Conservation (phyloP, 768 basidiomycete species). For the Strobilomyces dryophilus region DNA sequence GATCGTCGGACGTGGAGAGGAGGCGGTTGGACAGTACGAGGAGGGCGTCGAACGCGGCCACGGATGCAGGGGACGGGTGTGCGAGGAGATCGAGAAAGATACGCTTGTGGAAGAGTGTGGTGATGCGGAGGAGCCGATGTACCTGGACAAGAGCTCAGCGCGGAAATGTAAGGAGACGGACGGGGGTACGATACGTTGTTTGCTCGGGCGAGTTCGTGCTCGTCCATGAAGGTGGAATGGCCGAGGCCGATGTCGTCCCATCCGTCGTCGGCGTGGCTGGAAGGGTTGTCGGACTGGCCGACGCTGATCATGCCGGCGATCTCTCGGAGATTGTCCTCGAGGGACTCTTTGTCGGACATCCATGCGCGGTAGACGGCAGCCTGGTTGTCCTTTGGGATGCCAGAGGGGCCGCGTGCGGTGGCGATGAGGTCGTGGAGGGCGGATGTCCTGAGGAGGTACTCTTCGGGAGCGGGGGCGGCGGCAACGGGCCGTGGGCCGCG, state of each 20-base stretch:
- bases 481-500: constrained; percentile 11
- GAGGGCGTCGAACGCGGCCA: constrained; percentile 46
- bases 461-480: constrained; percentile 29
- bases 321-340: constrained; percentile 61
- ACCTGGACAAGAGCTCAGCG: constrained; percentile 37
- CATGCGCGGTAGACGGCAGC: constrained; percentile 54
- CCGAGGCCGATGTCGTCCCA: constrained; percentile 60
- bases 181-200: constrained; percentile 46
- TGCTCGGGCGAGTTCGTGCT: constrained; percentile 50
- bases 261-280: constrained; percentile 39
- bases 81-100: constrained; percentile 50
- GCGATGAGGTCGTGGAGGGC: constrained; percentile 60
- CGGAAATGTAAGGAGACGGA: not conserved
- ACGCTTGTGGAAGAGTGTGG: constrained; percentile 58
- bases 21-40: constrained; percentile 47
- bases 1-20: constrained; percentile 57
- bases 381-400: constrained; percentile 53
- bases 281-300: constrained; percentile 26
- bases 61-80: constrained; percentile 21
- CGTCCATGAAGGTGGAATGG: constrained; percentile 41
- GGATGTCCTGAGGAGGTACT: constrained; percentile 54
- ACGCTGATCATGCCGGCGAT: constrained; percentile 50
- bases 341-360: constrained; percentile 47
- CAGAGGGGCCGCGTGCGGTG: constrained; percentile 41
- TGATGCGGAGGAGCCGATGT: constrained; percentile 56